Evolutionary conservation across 768 basidiomycete species (phyloP), one percentile per base, ranked within the genome.

Genomic region (Kondoa malvinella): DNA sequence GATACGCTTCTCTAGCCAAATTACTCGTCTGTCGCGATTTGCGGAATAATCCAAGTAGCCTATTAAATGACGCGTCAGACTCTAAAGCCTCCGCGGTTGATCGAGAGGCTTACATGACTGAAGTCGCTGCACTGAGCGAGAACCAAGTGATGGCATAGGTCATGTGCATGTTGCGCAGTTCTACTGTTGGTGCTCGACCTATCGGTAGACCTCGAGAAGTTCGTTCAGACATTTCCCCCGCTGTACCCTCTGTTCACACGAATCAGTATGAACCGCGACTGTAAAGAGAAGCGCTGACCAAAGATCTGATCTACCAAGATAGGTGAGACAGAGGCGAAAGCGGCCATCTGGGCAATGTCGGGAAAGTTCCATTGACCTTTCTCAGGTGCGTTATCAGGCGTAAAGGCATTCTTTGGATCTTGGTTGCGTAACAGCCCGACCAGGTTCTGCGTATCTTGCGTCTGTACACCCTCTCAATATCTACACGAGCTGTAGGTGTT

Each of bases 61-160:
- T 50, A 50, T 50, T 8, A 21, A 50, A 50, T 21, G 21, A 50
- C 21, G 12, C 21, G 40, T 34, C n/a, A n/a, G n/a, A n/a, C n/a
- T n/a, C n/a, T n/a, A n/a, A n/a, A n/a, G n/a, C n/a, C n/a, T n/a
- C n/a, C n/a, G n/a, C n/a, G n/a, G n/a, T n/a, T n/a, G n/a, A n/a
- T n/a, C n/a, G n/a, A n/a, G n/a, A n/a, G n/a, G n/a, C 62, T 21
- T 12, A n/a, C 57, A 56, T 1, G 34, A 32, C 4, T 40, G 66
- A 66, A 57, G 32, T 67, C 12, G 29, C n/a, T 17, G 25, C 27
- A 83, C 89, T 79, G 70, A 92, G 92, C 3, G 88, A 88, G 25
- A 88, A 92, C 95, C 95, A 99, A 14, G 92, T 99, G 16, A 87
- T 83, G 2, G 95, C 89, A 78, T 99, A 99, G 14, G 90, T 92